Evolutionary conservation across 2,329 filamentous ascomycete genomes (phyloP), one percentile per base, ranked within the genome.

Genomic region (Trichoderma endophyticum): DNA sequence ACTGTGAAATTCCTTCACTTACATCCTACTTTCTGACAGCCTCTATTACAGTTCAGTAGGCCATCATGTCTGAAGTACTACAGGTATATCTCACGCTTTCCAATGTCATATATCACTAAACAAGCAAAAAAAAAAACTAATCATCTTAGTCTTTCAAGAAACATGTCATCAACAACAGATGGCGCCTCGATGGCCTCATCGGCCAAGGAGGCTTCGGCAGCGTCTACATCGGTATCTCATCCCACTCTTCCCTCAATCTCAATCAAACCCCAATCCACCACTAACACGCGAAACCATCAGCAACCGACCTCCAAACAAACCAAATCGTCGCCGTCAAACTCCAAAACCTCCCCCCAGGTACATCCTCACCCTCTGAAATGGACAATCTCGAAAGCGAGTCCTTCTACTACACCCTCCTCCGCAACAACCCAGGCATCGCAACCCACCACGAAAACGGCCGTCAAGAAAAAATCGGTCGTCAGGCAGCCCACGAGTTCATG

Each of bases 251-350:
- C 1, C 24, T 9, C 26, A 2, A 15, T 12, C 30, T 51, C n/a
- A 54, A 15, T 34, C 28, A 6, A 36, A 8, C 8, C 15, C 14
- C 11, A 5, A 43, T 28, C 21, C 9, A 30, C 24, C 9, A 18
- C 15, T 6, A 18, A 57, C 32, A 57, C 18, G 36, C 6, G 1
- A 0, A 43, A 43, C 39, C 14, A 3, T 12, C 28, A 75, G 76
- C 74, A n/a, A 77, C 73, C 34, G 73, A 77, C 71, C 68, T 73
- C 12, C 3, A 72, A 24, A 71, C 67, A 4, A 73, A 79, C 77
- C 34, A 83, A 76, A n/a, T 83, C 76, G 77, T 79, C 11, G 81
- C 77, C 76, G 82, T 83, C 56, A 78, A 78, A 48, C 74, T 77
- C 26, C 57, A 51, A 15, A 14, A 32, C 24, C 51, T 36, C 28